These are phyloP conservation scores for Mikania micrantha DNA, from an alignment of 129 eudicot genomes.

Conservation along the genomic window DNA sequence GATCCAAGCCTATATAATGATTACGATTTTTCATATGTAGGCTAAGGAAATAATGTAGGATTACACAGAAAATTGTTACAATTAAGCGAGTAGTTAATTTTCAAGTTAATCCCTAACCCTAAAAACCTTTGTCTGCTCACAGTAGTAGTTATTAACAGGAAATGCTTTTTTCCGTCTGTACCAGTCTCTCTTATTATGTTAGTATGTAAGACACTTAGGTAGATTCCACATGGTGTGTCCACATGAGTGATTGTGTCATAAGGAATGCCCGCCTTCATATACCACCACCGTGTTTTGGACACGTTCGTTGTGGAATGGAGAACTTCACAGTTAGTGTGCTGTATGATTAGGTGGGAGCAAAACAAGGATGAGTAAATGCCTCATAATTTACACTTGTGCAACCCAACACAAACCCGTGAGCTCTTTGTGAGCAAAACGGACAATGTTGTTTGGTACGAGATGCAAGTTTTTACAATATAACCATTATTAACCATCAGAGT, in stretches of 20 bases:
- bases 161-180: background rate
- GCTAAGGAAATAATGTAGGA: background rate
- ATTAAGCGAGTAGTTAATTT: background rate
- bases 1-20: background rate
- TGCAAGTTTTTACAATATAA: background rate
- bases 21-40: background rate
- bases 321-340: background rate
- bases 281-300: background rate
- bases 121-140: background rate
- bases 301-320: background rate
- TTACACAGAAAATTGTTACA: background rate
- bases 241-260: background rate
- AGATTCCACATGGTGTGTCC: background rate
- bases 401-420: background rate
- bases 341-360: background rate
- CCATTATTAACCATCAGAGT: no score
- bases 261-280: background rate
- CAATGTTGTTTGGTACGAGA: background rate
- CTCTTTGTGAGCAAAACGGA: background rate
- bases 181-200: background rate
- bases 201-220: background rate
- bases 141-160: background rate
- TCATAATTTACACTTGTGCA: background rate
- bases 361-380: background rate
- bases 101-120: conserved; percentile 4